Evolutionary conservation across 2,329 filamentous ascomycete species (phyloP).

Genomic region (Cladosporium halotolerans): DNA sequence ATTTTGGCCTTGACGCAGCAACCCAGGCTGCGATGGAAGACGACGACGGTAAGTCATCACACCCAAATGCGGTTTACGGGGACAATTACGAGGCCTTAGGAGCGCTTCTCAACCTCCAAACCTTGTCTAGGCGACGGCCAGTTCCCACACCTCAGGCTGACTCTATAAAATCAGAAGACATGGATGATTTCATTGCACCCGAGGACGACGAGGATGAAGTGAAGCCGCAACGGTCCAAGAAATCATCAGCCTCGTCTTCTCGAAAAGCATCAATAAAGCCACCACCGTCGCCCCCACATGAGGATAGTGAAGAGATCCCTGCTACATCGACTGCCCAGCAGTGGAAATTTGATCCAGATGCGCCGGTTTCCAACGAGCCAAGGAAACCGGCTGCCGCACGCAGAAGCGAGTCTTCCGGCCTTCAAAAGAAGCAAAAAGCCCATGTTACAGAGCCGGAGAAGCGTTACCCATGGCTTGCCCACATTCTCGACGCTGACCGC

Average conservation of each 20-base stretch:
- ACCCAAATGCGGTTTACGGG: background rate
- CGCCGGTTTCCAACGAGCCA: constrained; percentile 46
- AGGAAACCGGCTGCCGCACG: constrained; percentile 33
- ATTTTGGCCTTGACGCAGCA: constrained; percentile 55
- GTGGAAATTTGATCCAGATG: constrained; percentile 69
- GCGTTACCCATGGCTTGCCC: constrained; percentile 84
- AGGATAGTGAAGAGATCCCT: constrained; percentile 47
- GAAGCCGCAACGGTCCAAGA: constrained; percentile 58
- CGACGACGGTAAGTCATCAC: constrained; percentile 47
- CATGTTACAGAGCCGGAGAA: constrained; percentile 77
- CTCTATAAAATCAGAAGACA: constrained; percentile 42
- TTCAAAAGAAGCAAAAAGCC: constrained; percentile 54
- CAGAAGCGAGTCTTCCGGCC: constrained; percentile 20
- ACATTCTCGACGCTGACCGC: constrained; percentile 76
- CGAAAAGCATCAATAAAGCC: constrained; percentile 32
- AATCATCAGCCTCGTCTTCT: constrained; percentile 39
- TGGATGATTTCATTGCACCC: constrained; percentile 81
- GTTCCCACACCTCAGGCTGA: constrained; percentile 14
- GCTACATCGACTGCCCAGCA: constrained; percentile 68
- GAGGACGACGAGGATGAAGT: constrained; percentile 73
- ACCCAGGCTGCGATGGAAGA: constrained; percentile 53
- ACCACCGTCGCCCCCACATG: constrained; percentile 33
- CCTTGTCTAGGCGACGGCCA: background rate
- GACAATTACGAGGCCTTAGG: constrained; percentile 17
- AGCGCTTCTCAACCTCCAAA: constrained; percentile 15